Conservation (phyloP, 176 grass and related monocot genomes). For the Areca catechu region DNA sequence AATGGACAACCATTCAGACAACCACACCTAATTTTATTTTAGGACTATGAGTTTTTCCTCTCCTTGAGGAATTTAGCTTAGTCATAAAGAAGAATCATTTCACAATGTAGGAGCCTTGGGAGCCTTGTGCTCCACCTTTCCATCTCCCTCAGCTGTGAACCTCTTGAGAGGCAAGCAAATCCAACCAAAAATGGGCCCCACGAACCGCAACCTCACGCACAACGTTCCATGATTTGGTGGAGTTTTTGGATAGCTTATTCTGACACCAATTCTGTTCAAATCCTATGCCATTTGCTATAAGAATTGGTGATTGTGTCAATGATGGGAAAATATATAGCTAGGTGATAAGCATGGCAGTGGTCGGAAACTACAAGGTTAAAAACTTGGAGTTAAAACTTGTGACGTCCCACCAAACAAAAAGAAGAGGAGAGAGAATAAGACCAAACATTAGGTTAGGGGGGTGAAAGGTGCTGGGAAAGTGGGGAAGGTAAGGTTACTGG, state of each 20-base stretch:
- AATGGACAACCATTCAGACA: no score
- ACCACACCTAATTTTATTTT: no score
- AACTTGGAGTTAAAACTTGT: background rate
- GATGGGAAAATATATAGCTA: background rate
- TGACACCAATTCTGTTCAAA: constrained; percentile 1
- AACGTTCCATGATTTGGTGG: constrained; percentile 3
- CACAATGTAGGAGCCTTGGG: no score
- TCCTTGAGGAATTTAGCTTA: no score
- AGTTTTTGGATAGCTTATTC: constrained; percentile 1
- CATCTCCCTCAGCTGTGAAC: no score
- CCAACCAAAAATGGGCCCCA: constrained; percentile 2
- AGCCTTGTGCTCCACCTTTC: no score
- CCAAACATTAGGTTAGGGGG: background rate
- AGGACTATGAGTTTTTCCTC: no score
- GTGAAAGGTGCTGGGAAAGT: constrained; percentile 8
- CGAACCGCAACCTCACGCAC: background rate
- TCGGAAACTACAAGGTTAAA: constrained; percentile 1
- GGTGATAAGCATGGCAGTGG: background rate
- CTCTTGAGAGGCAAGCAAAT: no score
- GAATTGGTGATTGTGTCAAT: background rate
- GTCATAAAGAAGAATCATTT: no score
- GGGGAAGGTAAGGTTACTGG: constrained; percentile 14
- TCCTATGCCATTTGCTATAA: background rate
- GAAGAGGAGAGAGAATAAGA: background rate
- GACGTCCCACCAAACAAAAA: background rate